Conservation (phyloP, 2,329 filamentous ascomycete species). For the Fusarium ambrosium region DNA sequence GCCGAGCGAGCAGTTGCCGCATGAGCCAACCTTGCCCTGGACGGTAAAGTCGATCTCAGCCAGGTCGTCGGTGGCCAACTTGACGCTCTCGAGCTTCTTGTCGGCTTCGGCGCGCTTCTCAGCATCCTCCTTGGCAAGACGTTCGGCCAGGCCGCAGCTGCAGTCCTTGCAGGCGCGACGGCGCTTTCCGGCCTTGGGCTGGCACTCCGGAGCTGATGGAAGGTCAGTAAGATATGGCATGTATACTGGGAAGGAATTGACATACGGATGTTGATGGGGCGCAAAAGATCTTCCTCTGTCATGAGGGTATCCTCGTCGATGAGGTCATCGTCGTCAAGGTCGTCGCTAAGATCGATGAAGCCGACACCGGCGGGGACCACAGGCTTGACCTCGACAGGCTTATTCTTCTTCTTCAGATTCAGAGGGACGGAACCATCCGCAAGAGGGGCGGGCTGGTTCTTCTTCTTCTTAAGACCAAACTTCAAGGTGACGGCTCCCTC, state of each 20-base stretch:
- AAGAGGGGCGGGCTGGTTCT: slow-evolving; percentile 44
- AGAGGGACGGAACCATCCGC: slow-evolving; percentile 45
- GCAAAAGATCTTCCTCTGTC: slow-evolving; percentile 84
- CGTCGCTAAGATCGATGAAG: slow-evolving; percentile 76
- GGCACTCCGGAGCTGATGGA: slow-evolving; percentile 80
- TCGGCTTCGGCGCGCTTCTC: slow-evolving; percentile 76
- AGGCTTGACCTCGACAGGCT: slow-evolving; percentile 56
- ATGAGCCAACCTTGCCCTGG: slow-evolving; percentile 95
- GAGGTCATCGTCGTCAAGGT: slow-evolving; percentile 81
- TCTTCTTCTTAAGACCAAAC: slow-evolving; percentile 55
- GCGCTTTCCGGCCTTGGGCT: slow-evolving; percentile 88
- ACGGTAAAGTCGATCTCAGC: slow-evolving; percentile 94
- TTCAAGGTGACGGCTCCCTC: slow-evolving; percentile 68
- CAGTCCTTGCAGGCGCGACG: slow-evolving; percentile 98
- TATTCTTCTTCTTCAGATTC: slow-evolving; percentile 59
- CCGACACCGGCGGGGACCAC: slow-evolving; percentile 70
- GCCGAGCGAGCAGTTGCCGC: slow-evolving; percentile 92
- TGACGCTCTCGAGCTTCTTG: slow-evolving; percentile 76
- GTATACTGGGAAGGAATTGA: slow-evolving; percentile 44
- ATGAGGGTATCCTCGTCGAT: slow-evolving; percentile 93
- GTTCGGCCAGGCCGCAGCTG: slow-evolving; percentile 90
- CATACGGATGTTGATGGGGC: slow-evolving; percentile 85
- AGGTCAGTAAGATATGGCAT: slow-evolving; percentile 21
- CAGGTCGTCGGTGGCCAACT: slow-evolving; percentile 82
- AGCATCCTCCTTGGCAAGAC: slow-evolving; percentile 86